Base-by-base conservation (phyloP, 2,329 filamentous ascomycete genomes). In the Ceratocystis cubensis region DNA sequence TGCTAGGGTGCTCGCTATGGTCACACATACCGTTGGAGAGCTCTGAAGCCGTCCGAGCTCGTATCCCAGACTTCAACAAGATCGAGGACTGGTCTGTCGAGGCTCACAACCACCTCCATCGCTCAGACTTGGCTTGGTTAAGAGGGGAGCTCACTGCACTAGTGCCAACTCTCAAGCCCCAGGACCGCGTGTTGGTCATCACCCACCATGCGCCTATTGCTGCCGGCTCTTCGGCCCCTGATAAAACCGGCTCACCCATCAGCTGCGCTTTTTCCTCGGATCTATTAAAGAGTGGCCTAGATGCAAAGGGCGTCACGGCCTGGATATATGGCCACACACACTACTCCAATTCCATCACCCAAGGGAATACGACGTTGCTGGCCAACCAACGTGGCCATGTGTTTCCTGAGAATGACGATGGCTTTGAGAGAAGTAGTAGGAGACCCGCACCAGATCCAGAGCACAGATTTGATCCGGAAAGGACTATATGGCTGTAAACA, bases 1-100 rank as follows among this genome's bases (percentile, higher is more conserved):
- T 86, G 2, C 72, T 86, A 1, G 83, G 83, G 5, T 84, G 81
- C 69, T 84, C 82, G 1, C 75, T 86, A 0, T 84, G 82, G 80
- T 84, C 82, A 1, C 69, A 73, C 0, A 76, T 86, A 5, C 75
- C 79, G 0, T 69, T 75, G 0, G 72, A 76, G 4, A 73, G 75
- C 3, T 73, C 70, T 10, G 71, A 72, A 0, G 70, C 77, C 3
- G 78, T 85, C 15, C 61, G 73, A 30, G 72, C 72, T 44, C 79
- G 75, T 67, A 74, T 85, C 8, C 78, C 76, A 22, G 84, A 86
- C 71, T 85, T 83, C 64, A 74, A 77, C 30, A 76, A 77, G 33
- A 85, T 86, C n/a, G 50, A 72, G 17, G 73, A 71, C 3, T 86
- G 83, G 83, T 78, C 75, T 0, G 72, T 81, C 0, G 74, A 77